Evolutionary conservation across 805 yeast genomes (phyloP).

Genomic region (Pachysolen tannophilus): DNA sequence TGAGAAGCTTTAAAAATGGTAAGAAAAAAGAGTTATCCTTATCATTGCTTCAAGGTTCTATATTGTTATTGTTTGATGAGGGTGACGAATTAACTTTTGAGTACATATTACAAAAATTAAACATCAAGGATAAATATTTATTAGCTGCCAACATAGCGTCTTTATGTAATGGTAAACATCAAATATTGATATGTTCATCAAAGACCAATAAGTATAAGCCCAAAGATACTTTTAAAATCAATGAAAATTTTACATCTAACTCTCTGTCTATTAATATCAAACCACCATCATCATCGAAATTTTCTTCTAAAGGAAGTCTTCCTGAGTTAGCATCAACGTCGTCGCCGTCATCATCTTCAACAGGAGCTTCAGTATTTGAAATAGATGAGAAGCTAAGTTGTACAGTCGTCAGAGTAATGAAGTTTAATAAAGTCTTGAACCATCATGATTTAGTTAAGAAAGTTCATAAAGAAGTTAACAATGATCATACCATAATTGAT

Average conservation of each 20-base stretch:
- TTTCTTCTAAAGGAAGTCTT: too few relatives aligned
- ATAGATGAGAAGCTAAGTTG: conserved; percentile 24
- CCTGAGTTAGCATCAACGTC: too few relatives aligned
- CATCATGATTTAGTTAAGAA: conserved; percentile 22
- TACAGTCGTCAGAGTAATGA: conserved; percentile 25
- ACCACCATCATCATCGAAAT: neutral
- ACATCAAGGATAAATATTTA: conserved; percentile 21
- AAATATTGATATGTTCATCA: conserved; percentile 14
- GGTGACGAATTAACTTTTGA: conserved; percentile 11
- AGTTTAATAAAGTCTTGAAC: conserved; percentile 16
- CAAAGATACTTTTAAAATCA: conserved; percentile 4
- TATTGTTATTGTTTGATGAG: conserved; percentile 25
- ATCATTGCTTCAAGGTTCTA: conserved; percentile 29
- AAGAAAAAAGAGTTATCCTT: conserved; percentile 23
- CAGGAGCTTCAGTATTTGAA: conserved; percentile 1
- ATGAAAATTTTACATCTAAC: conserved; percentile 7
- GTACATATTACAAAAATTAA: conserved; percentile 18
- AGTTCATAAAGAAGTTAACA: conserved; percentile 14
- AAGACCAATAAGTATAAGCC: too few relatives aligned
- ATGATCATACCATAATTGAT: conserved; percentile 21
- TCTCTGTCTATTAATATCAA: conserved; percentile 2
- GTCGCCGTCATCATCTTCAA: neutral
- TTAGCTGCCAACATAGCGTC: too few relatives aligned
- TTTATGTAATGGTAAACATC: conserved; percentile 23
- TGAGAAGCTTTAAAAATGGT: conserved; percentile 21